Evolutionary conservation across 2,329 filamentous ascomycete genomes (phyloP).

Genomic region (Rachicladosporium sp.): DNA sequence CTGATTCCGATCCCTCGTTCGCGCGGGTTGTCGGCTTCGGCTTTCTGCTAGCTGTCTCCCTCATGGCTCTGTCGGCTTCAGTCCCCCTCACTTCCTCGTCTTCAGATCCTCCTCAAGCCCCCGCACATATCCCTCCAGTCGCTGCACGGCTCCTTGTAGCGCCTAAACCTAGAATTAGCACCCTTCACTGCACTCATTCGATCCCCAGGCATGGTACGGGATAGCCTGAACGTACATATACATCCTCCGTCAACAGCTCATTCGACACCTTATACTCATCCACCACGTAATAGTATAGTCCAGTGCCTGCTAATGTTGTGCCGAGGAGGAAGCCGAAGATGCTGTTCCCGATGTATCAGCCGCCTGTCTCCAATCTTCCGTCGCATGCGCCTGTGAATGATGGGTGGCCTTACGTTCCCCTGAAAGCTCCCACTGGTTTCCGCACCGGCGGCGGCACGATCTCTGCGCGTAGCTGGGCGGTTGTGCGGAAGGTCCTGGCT

Average conservation of each 20-base stretch:
- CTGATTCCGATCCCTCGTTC: too few species aligned
- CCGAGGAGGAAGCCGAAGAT: slow-evolving; percentile 87
- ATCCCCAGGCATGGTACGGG: too few species aligned
- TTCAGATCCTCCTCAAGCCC: slow-evolving; percentile 65
- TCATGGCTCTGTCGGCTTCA: too few species aligned
- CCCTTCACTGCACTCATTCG: too few species aligned
- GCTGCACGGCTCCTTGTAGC: slow-evolving; percentile 75
- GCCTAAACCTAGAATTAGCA: slow-evolving; percentile 40
- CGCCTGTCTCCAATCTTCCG: not conserved
- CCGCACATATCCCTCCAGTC: slow-evolving; percentile 72
- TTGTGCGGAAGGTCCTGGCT: slow-evolving; percentile 5
- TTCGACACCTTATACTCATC: slow-evolving; percentile 91
- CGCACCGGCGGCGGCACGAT: slow-evolving; percentile 33
- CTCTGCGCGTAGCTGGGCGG: slow-evolving; percentile 2
- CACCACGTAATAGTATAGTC: slow-evolving; percentile 84
- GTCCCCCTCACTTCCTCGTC: slow-evolving; percentile 42
- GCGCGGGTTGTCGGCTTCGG: too few species aligned
- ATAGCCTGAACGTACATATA: slow-evolving; percentile 58
- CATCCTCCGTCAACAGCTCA: slow-evolving; percentile 86
- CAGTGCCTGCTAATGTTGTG: slow-evolving; percentile 62
- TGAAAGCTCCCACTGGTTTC: slow-evolving; percentile 58
- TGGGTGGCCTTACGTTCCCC: slow-evolving; percentile 50
- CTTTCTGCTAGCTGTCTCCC: too few species aligned
- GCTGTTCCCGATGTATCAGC: slow-evolving; percentile 33
- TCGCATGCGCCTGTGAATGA: too few species aligned